Base-by-base conservation (phyloP, 345 rosid species). In the Salix purpurea region DNA sequence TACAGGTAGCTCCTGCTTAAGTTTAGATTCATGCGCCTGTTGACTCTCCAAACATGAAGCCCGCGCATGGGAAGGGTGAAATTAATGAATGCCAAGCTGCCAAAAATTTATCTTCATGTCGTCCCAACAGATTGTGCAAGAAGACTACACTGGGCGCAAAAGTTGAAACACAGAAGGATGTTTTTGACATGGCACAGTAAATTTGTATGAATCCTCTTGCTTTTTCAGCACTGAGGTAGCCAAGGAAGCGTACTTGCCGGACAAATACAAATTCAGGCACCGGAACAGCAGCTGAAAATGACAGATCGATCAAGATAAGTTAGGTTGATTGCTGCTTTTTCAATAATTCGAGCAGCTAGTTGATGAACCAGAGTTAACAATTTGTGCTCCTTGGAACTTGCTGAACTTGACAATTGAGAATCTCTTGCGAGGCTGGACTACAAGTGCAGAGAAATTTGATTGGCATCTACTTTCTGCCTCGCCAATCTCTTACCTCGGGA, bases 1-100 rank as follows among this genome's bases (percentile, higher is more conserved):
- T 60, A 69, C 83, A 46, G 78, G 82, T 81, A 80, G 81, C 70
- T 89, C 97, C 67, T 91, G 97, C 97, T 82, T 92, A 83, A 95
- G 91, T 82, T 87, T 93, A 80, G 92, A 91, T 85, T 82, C 91
- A 84, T 80, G 84, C 85, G 48, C 71, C 85, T 23, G 75, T 60
- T 73, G 83, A 61, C 42, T 75, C 77, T 75, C 72, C 81, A 60
- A 68, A 67, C 52, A 67, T 54, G 54, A 88, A 84, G 82, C 69
- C 83, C 50, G 83, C 73, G 79, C 80, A 79, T 74, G 70, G 66
- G 71, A 86, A 72, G 60, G 80, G 77, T 76, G 75, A 67, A 64
- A 42, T 71, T 4, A 74, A 42, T 40, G 84, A 74, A 72, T 77
- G 65, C 73, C 64, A 78, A 56, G 69, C 72, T 42, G 70, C 77